Evolutionary conservation across 495 filamentous ascomycete species (phyloP).

Genomic region (Amphirosellinia nigrospora): DNA sequence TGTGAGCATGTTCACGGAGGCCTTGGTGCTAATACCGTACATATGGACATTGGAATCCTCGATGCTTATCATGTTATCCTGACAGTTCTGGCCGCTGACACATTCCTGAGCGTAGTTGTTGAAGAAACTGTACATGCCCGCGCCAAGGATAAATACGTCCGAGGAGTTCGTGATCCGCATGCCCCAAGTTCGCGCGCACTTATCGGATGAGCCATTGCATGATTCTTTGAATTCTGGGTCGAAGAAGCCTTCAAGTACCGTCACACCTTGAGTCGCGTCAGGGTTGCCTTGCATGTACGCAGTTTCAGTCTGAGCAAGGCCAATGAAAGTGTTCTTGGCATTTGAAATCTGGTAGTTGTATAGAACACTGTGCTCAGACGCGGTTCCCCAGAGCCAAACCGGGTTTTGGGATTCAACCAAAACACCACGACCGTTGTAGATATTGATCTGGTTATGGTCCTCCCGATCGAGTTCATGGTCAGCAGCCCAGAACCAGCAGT

Average conservation of each 20-base stretch:
- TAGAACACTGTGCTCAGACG: slow-evolving; percentile 85
- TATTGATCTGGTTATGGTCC: slow-evolving; percentile 82
- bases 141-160: slow-evolving; percentile 75
- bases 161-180: slow-evolving; percentile 75
- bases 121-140: slow-evolving; percentile 86
- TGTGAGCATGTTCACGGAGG: slow-evolving; percentile 83
- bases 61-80: slow-evolving; percentile 84
- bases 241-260: slow-evolving; percentile 63
- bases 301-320: slow-evolving; percentile 88
- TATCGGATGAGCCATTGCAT: slow-evolving; percentile 63
- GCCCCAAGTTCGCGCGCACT: slow-evolving; percentile 85
- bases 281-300: slow-evolving; percentile 93
- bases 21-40: slow-evolving; percentile 87
- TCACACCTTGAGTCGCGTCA: slow-evolving; percentile 69
- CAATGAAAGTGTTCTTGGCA: slow-evolving; percentile 83
- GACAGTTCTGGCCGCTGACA: slow-evolving; percentile 75
- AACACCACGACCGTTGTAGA: slow-evolving; percentile 90
- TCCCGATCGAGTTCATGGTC: slow-evolving; percentile 87
- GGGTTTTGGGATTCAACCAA: slow-evolving; percentile 71
- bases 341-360: slow-evolving; percentile 87
- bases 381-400: slow-evolving; percentile 76
- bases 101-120: slow-evolving; percentile 84
- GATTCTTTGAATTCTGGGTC: slow-evolving; percentile 78
- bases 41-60: slow-evolving; percentile 71
- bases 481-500: slow-evolving; percentile 94